phyloP scores from a whole-genome alignment of 1,284 basidiomycete genomes.

The Rhodotorula mucilaginosa region DNA sequence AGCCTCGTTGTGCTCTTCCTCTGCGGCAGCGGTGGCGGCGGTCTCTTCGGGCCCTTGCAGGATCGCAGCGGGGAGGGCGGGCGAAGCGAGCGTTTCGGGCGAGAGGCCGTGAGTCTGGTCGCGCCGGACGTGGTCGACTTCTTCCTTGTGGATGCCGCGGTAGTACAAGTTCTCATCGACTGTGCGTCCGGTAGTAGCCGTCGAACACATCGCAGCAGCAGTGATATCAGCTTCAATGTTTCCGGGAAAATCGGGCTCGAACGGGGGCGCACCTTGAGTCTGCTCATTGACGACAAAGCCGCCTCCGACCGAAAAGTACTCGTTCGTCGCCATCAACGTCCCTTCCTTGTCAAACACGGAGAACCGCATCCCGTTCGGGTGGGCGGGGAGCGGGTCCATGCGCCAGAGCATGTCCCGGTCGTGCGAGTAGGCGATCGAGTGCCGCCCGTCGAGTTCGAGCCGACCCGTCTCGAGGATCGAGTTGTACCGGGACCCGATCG shows the following conservation, averaged over 20 bases:
- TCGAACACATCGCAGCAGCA: not conserved
- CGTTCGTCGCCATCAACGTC: conserved; percentile 86
- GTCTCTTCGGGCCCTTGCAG: not conserved
- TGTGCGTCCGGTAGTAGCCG: conserved; percentile 46
- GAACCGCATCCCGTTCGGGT: conserved; percentile 58
- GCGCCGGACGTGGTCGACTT: conserved; percentile 72
- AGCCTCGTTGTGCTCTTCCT: not conserved
- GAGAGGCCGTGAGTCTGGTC: conserved; percentile 53
- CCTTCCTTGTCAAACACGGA: conserved; percentile 77
- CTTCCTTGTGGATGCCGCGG: conserved; percentile 82
- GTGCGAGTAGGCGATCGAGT: conserved; percentile 76
- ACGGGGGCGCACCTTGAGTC: conserved; percentile 62
- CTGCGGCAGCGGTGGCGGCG: not conserved
- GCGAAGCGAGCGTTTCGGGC: conserved; percentile 1
- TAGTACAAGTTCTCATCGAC: conserved; percentile 94
- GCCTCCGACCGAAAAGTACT: conserved; percentile 84
- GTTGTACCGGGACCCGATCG: conserved; percentile 59
- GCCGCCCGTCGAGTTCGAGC: conserved; percentile 68
- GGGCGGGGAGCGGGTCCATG: conserved; percentile 61
- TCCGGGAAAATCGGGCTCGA: not conserved
- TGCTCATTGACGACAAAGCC: conserved; percentile 86
- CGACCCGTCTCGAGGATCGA: conserved; percentile 65
- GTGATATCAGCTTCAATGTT: not conserved
- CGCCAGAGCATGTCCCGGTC: conserved; percentile 88
- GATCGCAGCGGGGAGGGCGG: not conserved